Evolutionary conservation across 2,329 filamentous ascomycete genomes (phyloP).

Genomic region (Ramularia endophylla): DNA sequence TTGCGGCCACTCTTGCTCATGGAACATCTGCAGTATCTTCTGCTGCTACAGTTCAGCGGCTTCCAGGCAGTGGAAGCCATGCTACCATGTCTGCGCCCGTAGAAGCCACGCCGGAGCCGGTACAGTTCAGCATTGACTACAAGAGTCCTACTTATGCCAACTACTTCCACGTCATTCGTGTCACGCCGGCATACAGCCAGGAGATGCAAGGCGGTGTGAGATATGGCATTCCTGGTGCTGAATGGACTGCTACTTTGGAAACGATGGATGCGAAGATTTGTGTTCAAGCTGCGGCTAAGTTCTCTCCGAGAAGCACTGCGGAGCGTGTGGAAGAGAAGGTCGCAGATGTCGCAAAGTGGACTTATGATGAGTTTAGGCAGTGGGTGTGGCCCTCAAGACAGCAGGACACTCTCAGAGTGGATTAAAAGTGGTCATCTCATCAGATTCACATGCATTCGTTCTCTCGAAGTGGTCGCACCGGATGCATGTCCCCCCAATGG

Average conservation of each 20-base stretch:
- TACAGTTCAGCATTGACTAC: constrained; percentile 51
- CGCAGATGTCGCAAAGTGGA: constrained; percentile 11
- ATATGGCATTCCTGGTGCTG: constrained; percentile 29
- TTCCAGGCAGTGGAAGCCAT: constrained; percentile 28
- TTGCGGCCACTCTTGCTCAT: constrained; percentile 53
- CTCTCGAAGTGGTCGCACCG: too few species aligned
- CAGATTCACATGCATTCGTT: too few species aligned
- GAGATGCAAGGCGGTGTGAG: constrained; percentile 18
- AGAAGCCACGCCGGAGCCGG: constrained; percentile 26
- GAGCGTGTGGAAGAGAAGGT: constrained; percentile 19
- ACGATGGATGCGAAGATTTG: constrained; percentile 50
- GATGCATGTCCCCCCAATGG: too few species aligned
- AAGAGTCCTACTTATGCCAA: constrained; percentile 54
- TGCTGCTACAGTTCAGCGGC: constrained; percentile 25
- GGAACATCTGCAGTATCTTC: constrained; percentile 11
- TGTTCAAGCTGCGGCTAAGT: constrained; percentile 46
- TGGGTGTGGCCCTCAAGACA: constrained; percentile 31
- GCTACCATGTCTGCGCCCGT: constrained; percentile 22
- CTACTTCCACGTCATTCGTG: constrained; percentile 58
- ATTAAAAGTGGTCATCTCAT: too few species aligned
- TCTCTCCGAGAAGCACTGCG: constrained; percentile 19
- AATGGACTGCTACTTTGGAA: constrained; percentile 51
- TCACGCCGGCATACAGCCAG: constrained; percentile 32
- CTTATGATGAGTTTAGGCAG: constrained; percentile 26
- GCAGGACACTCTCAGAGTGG: constrained; percentile 8